Percentiles rank a stretch among this genome's conserved stretches.
Evolutionary conservation across 768 basidiomycete species (phyloP).

Genomic region (Calvatia gigantea): DNA sequence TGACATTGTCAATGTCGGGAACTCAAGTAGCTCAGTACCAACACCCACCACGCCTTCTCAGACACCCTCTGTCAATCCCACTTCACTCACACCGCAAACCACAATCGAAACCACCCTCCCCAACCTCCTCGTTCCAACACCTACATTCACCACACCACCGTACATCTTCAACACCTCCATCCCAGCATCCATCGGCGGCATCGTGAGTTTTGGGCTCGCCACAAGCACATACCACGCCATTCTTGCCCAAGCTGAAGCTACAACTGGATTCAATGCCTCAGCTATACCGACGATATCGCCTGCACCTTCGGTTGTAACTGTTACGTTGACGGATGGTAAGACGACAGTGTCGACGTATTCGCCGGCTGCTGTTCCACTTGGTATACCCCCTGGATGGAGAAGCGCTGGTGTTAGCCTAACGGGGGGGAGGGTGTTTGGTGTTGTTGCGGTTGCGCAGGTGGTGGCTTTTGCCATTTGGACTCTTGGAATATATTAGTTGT

Average conservation of each 20-base stretch:
- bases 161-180: conserved; percentile 73
- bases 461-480: not conserved
- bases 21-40: conserved; percentile 16
- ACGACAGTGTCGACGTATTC: conserved; percentile 52
- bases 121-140: conserved; percentile 66
- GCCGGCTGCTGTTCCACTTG: conserved; percentile 49
- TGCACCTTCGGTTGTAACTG: conserved; percentile 47
- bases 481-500: not conserved
- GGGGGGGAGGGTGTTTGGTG: not conserved
- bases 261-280: conserved; percentile 39
- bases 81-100: conserved; percentile 34
- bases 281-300: conserved; percentile 57
- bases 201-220: conserved; percentile 60
- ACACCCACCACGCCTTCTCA: not conserved
- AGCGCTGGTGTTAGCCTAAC: conserved; percentile 15
- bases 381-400: conserved; percentile 61
- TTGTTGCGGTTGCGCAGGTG: not conserved
- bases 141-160: conserved; percentile 55
- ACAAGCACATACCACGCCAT: conserved; percentile 69
- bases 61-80: not conserved
- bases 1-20: conserved; percentile 21
- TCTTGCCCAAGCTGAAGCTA: conserved; percentile 28
- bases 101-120: conserved; percentile 68
- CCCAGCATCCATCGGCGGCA: conserved; percentile 47
- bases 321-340: conserved; percentile 51